These are phyloP conservation scores for Bipolaris oryzae DNA, from an alignment of 2,329 filamentous ascomycete genomes.

Conservation along the genomic window DNA sequence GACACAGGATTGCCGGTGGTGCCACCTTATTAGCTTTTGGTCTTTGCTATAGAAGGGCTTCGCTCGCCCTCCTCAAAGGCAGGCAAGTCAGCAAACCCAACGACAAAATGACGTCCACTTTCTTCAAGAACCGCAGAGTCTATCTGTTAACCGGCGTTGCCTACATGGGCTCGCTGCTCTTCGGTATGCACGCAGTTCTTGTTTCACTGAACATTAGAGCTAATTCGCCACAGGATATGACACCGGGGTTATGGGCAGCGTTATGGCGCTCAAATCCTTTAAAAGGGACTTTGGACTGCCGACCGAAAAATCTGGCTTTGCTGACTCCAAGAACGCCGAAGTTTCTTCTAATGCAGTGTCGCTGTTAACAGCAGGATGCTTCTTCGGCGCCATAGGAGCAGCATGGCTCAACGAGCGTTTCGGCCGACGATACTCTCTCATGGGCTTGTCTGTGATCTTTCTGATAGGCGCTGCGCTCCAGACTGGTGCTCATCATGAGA, in stretches of 20 bases:
- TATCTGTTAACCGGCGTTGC: constrained; percentile 15
- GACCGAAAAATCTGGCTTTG: constrained; percentile 13
- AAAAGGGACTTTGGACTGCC: constrained; percentile 15
- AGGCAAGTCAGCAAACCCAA: constrained; percentile 1
- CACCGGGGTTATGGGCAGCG: constrained; percentile 16
- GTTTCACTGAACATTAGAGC: background rate
- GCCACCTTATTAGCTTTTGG: constrained; percentile 1
- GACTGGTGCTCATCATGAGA: constrained; percentile 13
- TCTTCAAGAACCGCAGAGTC: constrained; percentile 17
- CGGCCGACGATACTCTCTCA: constrained; percentile 12
- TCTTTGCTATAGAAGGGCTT: constrained; percentile 5
- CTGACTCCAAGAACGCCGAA: constrained; percentile 10
- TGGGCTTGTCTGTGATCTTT: constrained; percentile 11
- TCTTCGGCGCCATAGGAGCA: constrained; percentile 16
- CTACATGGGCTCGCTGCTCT: constrained; percentile 18
- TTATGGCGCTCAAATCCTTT: constrained; percentile 15
- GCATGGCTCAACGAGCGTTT: constrained; percentile 14
- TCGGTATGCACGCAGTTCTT: background rate
- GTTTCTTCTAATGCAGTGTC: constrained; percentile 14
- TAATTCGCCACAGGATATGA: constrained; percentile 10
- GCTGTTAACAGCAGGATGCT: constrained; percentile 14
- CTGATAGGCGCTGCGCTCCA: constrained; percentile 15
- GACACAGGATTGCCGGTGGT: constrained; percentile 2
- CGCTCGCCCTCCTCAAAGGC: background rate
- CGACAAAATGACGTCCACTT: constrained; percentile 11